These are phyloP conservation scores for Calocybe gangraenosa DNA, from an alignment of 768 basidiomycete genomes.

Conservation along the genomic window DNA sequence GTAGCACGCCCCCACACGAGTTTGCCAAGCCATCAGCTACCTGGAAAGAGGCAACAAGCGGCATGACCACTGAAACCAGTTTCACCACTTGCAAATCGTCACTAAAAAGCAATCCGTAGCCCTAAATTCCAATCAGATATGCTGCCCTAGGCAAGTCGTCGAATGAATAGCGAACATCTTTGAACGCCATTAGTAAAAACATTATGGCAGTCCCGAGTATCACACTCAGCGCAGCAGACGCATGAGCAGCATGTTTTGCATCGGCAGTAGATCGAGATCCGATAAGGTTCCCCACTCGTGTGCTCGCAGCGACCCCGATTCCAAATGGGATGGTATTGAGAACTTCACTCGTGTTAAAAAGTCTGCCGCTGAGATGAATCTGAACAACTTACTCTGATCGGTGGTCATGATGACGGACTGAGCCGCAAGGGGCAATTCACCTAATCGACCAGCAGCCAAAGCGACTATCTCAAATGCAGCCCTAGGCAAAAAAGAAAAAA, in stretches of 20 bases:
- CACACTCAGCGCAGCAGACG: slow-evolving; percentile 61
- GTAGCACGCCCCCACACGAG: slow-evolving; percentile 67
- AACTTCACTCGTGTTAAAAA: slow-evolving; percentile 29
- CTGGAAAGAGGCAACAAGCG: slow-evolving; percentile 67
- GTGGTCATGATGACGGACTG: slow-evolving; percentile 80
- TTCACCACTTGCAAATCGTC: slow-evolving; percentile 54
- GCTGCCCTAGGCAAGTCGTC: background rate
- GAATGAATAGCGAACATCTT: slow-evolving; percentile 40
- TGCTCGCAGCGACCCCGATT: slow-evolving; percentile 70
- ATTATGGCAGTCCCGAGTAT: slow-evolving; percentile 56
- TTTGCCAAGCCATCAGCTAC: slow-evolving; percentile 68
- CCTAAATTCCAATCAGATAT: slow-evolving; percentile 28
- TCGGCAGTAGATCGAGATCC: slow-evolving; percentile 49
- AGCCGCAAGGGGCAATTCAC: slow-evolving; percentile 62
- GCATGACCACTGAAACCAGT: slow-evolving; percentile 64
- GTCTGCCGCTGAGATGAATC: background rate
- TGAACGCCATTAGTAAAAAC: slow-evolving; percentile 48
- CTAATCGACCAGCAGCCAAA: slow-evolving; percentile 68
- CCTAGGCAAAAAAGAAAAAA: too few species aligned
- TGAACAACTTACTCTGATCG: slow-evolving; percentile 57
- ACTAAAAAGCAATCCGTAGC: slow-evolving; percentile 67
- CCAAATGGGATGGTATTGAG: slow-evolving; percentile 76
- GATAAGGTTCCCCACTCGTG: slow-evolving; percentile 69
- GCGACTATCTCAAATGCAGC: slow-evolving; percentile 82
- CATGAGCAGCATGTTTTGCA: slow-evolving; percentile 58